Percentiles rank a stretch among this genome's conserved stretches.
Conservation (phyloP, 345 rosid species). For the Physaria fendleri region DNA sequence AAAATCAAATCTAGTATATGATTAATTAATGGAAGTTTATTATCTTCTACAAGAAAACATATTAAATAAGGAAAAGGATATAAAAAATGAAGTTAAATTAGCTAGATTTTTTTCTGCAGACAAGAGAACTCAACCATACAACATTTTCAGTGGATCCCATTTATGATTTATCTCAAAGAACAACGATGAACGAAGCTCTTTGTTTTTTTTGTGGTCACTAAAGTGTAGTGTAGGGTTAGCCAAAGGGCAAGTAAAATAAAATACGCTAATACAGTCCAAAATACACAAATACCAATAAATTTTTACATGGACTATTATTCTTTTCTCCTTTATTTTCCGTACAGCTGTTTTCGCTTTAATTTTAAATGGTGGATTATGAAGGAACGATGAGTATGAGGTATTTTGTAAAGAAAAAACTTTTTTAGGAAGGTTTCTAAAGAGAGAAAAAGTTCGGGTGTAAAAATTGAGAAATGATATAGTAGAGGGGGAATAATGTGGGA, state of each 20-base stretch:
- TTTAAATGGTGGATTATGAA: too few relatives aligned
- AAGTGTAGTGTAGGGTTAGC: constrained; percentile 33
- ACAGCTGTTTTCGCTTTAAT: constrained; percentile 4
- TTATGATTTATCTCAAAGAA: constrained; percentile 17
- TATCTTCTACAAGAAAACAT: neutral
- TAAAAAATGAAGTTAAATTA: neutral
- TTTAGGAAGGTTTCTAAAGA: too few relatives aligned
- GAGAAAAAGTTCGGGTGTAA: too few relatives aligned
- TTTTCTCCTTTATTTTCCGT: constrained; percentile 6
- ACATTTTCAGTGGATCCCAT: constrained; percentile 30
- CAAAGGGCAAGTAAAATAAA: constrained; percentile 25
- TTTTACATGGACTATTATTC: too few relatives aligned
- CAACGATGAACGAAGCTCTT: constrained; percentile 4
- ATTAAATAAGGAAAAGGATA: neutral
- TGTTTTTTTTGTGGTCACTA: constrained; percentile 33
- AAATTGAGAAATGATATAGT: too few relatives aligned
- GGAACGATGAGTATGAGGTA: too few relatives aligned
- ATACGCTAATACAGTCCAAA: constrained; percentile 5
- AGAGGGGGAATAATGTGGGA: too few relatives aligned
- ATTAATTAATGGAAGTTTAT: neutral
- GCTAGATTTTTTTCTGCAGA: constrained; percentile 20
- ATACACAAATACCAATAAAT: constrained; percentile 19
- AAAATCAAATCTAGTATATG: neutral
- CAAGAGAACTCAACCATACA: constrained; percentile 32
- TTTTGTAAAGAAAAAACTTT: too few relatives aligned